Conservation (phyloP, 169 alveolate genomes). For the Eimeria tenella region DNA sequence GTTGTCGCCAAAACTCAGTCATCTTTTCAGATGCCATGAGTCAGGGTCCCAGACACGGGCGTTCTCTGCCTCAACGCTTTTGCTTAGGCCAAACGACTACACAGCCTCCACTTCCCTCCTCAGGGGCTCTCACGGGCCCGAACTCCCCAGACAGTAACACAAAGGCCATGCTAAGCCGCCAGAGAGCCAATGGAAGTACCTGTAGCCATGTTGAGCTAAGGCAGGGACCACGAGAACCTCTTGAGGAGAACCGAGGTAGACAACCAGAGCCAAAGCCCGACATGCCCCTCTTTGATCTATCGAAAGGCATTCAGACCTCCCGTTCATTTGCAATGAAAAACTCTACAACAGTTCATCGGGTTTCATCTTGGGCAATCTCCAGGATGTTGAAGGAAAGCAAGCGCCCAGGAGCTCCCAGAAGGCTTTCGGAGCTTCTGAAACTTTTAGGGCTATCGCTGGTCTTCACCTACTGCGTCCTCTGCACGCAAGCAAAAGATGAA, state of each 20-base stretch:
- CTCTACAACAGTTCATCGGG: no score
- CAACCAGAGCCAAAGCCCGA: background rate
- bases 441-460: background rate
- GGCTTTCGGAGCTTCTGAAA: background rate
- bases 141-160: no score
- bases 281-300: no score
- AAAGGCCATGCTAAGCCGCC: no score
- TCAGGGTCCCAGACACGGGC: constrained; percentile 52
- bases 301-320: no score
- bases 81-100: background rate
- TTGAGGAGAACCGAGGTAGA: background rate
- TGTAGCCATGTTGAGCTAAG: no score
- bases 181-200: no score
- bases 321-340: no score
- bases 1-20: no score
- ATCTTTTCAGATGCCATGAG: constrained; percentile 67
- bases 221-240: background rate
- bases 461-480: background rate
- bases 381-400: no score
- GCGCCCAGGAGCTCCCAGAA: background rate
- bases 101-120: background rate
- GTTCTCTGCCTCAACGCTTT: constrained; percentile 19
- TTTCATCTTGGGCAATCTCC: no score
- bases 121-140: background rate
- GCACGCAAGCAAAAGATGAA: no score